phyloP scores from a whole-genome alignment of 768 basidiomycete species.

The Pleurotus salmoneostramineus region DNA sequence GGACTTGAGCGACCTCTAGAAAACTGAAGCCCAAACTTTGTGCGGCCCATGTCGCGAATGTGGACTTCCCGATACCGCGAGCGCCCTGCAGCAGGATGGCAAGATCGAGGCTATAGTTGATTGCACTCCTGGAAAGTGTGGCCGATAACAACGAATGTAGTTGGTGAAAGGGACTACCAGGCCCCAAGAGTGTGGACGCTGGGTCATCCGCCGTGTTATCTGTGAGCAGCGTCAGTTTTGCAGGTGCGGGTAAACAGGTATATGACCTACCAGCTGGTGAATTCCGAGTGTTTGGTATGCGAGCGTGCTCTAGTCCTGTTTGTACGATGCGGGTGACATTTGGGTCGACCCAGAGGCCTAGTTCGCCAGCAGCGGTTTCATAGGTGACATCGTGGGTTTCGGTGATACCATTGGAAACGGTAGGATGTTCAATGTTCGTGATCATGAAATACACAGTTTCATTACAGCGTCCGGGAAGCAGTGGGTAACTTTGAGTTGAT shows the following conservation, averaged over 20 bases:
- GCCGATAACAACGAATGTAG: conserved; percentile 60
- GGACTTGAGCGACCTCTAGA: conserved; percentile 54
- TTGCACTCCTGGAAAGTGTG: conserved; percentile 49
- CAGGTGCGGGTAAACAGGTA: no score
- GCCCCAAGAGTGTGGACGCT: conserved; percentile 22
- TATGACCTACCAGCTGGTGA: conserved; percentile 42
- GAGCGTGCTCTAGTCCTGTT: conserved; percentile 68
- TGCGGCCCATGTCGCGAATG: conserved; percentile 51
- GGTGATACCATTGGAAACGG: conserved; percentile 30
- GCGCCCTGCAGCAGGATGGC: conserved; percentile 77
- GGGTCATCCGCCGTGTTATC: conserved; percentile 14
- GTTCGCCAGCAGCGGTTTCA: conserved; percentile 56
- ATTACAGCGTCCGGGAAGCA: conserved; percentile 25
- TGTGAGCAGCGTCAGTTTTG: conserved; percentile 12
- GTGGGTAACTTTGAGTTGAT: conserved; percentile 11
- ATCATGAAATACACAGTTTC: conserved; percentile 73
- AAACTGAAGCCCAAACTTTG: conserved; percentile 70
- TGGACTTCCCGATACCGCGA: conserved; percentile 80
- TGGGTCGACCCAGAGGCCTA: conserved; percentile 86
- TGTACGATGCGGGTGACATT: conserved; percentile 72
- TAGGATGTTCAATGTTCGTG: conserved; percentile 69
- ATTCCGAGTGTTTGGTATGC: conserved; percentile 50
- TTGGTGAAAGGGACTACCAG: conserved; percentile 36
- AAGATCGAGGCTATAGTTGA: conserved; percentile 60
- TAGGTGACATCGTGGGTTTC: conserved; percentile 42